Evolutionary conservation across 1,284 basidiomycete genomes (phyloP), one percentile per base, ranked within the genome.

Genomic region (Papiliotrema fonsecae): DNA sequence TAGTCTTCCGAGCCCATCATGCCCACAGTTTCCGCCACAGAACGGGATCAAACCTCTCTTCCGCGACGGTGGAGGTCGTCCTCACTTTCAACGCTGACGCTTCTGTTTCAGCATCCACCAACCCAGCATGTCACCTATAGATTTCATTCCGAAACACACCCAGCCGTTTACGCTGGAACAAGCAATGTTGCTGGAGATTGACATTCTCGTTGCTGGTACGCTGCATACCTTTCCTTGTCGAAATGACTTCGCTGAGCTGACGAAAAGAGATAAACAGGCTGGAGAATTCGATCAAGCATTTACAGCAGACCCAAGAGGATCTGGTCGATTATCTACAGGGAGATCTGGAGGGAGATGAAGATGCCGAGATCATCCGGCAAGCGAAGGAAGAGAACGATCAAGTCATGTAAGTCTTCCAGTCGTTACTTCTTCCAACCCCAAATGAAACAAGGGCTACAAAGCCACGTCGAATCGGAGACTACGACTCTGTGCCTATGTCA

Each of bases 101-200:
- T 34, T 9, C 18, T 9, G 11, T 35, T 18, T 32, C 28, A 39
- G 6, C 42, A 22, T 18, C 10, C 2, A 35, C 42, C 19, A 32
- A n/a, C 27, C n/a, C 32, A 36, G 27, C 39, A 50, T 50, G 53
- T 22, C 50, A 6, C 32, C 36, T 18, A 54, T 59, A 9, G 32
- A 45, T 13, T 87, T 82, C 69, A 75, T 57, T 45, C 82, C 85
- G 35, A 79, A 77, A 40, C 82, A 85, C 67, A 51, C 76, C 4
- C 87, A 89, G 56, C 87, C 87, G 0, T 89, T 89, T 71, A 83
- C 85, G 4, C 69, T 87, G 22, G 69, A 75, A 44, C 80, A 89
- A 64, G 87, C 85, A 0, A 74, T 80, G 46, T 72, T 70, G 21
- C 76, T 89, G 42, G 85, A 87, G 55, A 79, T 85, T 2, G 69